These are phyloP conservation scores for Sarcocystis neurona DNA, from an alignment of 169 alveolate genomes.

Conservation along the genomic window DNA sequence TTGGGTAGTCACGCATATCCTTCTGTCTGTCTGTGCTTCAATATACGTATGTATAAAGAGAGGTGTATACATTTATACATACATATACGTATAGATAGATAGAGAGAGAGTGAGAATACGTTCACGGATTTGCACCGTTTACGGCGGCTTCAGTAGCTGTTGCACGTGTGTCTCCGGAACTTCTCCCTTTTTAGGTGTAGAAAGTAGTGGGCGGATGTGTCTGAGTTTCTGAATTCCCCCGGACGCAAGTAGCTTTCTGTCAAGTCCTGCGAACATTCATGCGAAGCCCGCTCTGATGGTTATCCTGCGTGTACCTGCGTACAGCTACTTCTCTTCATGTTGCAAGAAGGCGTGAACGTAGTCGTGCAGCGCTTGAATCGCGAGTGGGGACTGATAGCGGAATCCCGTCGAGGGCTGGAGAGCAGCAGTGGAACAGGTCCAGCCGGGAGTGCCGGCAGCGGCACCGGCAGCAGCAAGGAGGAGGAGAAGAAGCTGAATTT, in stretches of 20 bases:
- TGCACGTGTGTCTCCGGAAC: not conserved
- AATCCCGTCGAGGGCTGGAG: constrained; percentile 28
- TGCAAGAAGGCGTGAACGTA: constrained; percentile 35
- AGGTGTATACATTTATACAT: too few species aligned
- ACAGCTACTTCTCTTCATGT: constrained; percentile 48
- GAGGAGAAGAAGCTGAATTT: constrained; percentile 43
- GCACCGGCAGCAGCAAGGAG: constrained; percentile 42
- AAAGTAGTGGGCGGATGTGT: too few species aligned
- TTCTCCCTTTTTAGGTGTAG: too few species aligned
- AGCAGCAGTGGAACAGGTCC: not conserved
- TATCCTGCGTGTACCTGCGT: not conserved
- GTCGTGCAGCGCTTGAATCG: constrained; percentile 35
- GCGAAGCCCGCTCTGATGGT: not conserved
- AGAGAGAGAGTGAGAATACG: too few species aligned
- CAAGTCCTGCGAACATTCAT: not conserved
- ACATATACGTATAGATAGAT: too few species aligned
- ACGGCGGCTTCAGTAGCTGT: too few species aligned
- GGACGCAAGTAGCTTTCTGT: not conserved
- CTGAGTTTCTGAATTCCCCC: too few species aligned
- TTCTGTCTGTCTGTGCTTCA: too few species aligned
- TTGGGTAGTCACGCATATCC: too few species aligned
- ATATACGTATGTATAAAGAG: too few species aligned
- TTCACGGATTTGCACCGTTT: not conserved
- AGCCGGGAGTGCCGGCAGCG: not conserved
- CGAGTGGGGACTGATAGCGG: constrained; percentile 36